Evolutionary conservation across 495 filamentous ascomycete species (phyloP), one percentile per base, ranked within the genome.

Genomic region (Aspergillus egyptiacus): DNA sequence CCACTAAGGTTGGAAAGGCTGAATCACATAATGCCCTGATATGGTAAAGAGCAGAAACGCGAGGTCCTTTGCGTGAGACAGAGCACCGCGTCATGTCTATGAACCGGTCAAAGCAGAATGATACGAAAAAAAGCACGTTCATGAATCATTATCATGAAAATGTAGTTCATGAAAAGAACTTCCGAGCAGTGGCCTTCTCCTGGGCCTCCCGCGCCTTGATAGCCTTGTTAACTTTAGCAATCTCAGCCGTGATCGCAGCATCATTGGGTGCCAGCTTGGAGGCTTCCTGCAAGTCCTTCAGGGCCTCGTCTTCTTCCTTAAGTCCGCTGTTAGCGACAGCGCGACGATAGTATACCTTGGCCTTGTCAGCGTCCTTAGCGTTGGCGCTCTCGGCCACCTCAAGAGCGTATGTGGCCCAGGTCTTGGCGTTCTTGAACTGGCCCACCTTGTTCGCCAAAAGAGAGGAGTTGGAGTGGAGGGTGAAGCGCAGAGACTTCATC

Each of bases 101-200:
- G 53, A 39, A 52, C 46, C 6, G 37, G 28, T 27, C 17, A 28
- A 35, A 36, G 39, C 22, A 30, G 53, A 10, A 48, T 25, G 20
- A 49, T 24, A 13, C 23, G 9, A 25, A 41, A 46, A 24, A 35
- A 55, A 37, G 55, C 41, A n/a, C n/a, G n/a, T 50, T 55, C 68
- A 63, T 71, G 64, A 69, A 57, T 66, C 64, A 46, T 50, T 20
- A 47, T 35, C 9, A 33, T 36, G 14, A 25, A 28, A 43, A 31
- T 42, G 15, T 66, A 50, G 27, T 23, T 25, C 33, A 82, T 14
- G 76, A 62, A 60, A 97, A 97, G 72, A 91, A 91, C 73, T 90
- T 96, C 70, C 81, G 81, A 61, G 89, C 93, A 22, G 84, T 85
- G 25, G 82, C 85, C 74, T 89, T 91, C 73, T 97, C 88, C 76